Evolutionary conservation across 352 stramenopile species (phyloP), one percentile per base, ranked within the genome.

Genomic region (Pelagophyceae sp.): DNA sequence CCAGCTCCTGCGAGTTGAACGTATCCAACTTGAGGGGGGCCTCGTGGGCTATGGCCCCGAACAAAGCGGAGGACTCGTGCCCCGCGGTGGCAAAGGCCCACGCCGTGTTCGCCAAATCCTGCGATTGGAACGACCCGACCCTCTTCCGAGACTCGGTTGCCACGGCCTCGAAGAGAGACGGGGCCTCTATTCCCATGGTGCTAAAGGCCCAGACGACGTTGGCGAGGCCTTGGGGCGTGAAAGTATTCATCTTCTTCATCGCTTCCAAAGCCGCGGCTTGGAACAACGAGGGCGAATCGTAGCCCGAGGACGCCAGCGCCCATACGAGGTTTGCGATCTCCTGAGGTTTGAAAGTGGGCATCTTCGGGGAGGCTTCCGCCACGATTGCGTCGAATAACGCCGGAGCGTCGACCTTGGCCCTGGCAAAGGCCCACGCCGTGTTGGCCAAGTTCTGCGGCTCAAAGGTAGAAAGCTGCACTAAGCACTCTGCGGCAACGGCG

Each of bases 321-420:
- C 80, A 90, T 27, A 88, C 65, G 23, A 87, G 54, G 67, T 85
- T 88, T 31, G 84, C 84, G 76, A 83, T 81, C 78, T 89, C 86
- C 82, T 89, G 85, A 20, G 81, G 40, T 76, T 87, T 85, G 77
- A 88, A 88, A 33, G 19, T 23, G 58, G 15, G 15, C 15, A 65
- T 6, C 29, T 33, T 65, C 6, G 58, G 29, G 6, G 23, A 2
- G 15, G 58, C 58, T 2, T 6, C 58, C 15, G 40, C 40, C 40
- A 20, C 40, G 40, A 54, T 6, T 54, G 40, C 40, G 40, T 20
- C 40, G 40, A 54, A 54, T 6, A 54, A 20, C 40, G 6, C 6
- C 40, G 40, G 40, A 6, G 40, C 40, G 40, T 54, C 40, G 40
- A 20, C 6, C 6, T 20, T 20, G 40, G 6, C 40, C 40, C 6